A percentile compares a stretch with the other conserved stretches of the same genome.
These are phyloP conservation scores for Saururus chinensis DNA, from an alignment of 164 flowering plant species.

Conservation along the genomic window DNA sequence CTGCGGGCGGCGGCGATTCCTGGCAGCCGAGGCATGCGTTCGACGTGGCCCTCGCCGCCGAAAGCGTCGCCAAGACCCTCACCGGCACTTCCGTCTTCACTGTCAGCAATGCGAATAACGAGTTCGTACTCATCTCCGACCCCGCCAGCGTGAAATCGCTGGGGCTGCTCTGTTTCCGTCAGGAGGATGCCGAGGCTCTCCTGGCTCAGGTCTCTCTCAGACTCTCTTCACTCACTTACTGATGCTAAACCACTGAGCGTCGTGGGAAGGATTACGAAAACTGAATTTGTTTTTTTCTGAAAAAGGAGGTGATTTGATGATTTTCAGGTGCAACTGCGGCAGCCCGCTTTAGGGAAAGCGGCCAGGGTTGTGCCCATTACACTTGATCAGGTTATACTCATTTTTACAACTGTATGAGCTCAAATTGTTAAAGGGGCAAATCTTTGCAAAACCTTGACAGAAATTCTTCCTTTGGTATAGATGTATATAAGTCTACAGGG, in stretches of 20 bases:
- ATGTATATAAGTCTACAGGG: no score
- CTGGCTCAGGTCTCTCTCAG: slow-evolving; percentile 59
- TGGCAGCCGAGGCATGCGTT: slow-evolving; percentile 25
- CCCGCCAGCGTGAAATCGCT: slow-evolving; percentile 64
- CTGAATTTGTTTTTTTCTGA: background rate
- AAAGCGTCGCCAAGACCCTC: slow-evolving; percentile 63
- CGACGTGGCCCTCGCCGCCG: slow-evolving; percentile 38
- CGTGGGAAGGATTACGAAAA: no score
- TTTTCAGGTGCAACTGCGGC: slow-evolving; percentile 54
- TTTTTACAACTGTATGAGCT: background rate
- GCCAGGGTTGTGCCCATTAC: slow-evolving; percentile 86
- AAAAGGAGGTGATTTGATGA: background rate
- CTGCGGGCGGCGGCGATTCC: slow-evolving; percentile 15
- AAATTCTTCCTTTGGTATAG: no score
- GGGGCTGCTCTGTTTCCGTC: slow-evolving; percentile 80
- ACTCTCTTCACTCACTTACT: no score
- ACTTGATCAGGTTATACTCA: slow-evolving; percentile 68
- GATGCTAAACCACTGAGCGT: no score
- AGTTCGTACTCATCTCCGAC: slow-evolving; percentile 87
- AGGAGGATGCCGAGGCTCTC: slow-evolving; percentile 83
- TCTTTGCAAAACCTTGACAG: background rate
- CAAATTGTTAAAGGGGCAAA: background rate
- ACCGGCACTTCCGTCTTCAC: slow-evolving; percentile 77
- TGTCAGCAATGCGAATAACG: slow-evolving; percentile 80
- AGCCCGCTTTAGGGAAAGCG: slow-evolving; percentile 40